A percentile compares a stretch with the other conserved stretches of the same genome.
These are phyloP conservation scores for Nyssa sinensis DNA, from an alignment of 148 eudicot genomes.

Conservation along the genomic window DNA sequence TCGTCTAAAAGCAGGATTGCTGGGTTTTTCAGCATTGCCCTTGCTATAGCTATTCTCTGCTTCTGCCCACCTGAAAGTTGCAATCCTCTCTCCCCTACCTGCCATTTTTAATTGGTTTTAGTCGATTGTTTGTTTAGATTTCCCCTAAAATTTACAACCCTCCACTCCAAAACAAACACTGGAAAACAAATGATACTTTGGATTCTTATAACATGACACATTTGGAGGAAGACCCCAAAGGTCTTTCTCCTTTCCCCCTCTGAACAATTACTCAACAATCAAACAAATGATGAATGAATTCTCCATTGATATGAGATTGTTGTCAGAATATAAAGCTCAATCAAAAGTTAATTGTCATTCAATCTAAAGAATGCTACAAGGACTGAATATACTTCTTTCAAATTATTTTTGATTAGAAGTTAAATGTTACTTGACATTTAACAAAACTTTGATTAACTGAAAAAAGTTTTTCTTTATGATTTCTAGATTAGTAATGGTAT, in stretches of 20 bases:
- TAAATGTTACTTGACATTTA: not conserved
- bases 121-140: constrained; percentile 1
- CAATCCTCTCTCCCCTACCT: constrained; percentile 97
- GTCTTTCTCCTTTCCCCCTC: not conserved
- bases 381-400: not conserved
- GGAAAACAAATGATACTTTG: not conserved
- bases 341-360: too few species aligned
- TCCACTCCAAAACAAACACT: not conserved
- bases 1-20: constrained; percentile 92
- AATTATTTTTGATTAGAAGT: not conserved
- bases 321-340: too few species aligned
- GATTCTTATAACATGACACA: not conserved
- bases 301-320: not conserved
- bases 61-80: constrained; percentile 98
- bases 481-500: not conserved
- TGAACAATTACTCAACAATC: not conserved
- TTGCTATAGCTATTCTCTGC: constrained; percentile 95
- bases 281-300: not conserved
- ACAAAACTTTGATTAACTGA: too few species aligned
- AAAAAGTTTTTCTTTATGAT: not conserved
- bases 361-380: not conserved
- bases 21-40: constrained; percentile 98
- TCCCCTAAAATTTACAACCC: not conserved
- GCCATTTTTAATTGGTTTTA: constrained; percentile 25
- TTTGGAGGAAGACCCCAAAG: not conserved